Evolutionary conservation across 805 yeast species (phyloP).

Genomic region (Grigorovia yakushimaensis): DNA sequence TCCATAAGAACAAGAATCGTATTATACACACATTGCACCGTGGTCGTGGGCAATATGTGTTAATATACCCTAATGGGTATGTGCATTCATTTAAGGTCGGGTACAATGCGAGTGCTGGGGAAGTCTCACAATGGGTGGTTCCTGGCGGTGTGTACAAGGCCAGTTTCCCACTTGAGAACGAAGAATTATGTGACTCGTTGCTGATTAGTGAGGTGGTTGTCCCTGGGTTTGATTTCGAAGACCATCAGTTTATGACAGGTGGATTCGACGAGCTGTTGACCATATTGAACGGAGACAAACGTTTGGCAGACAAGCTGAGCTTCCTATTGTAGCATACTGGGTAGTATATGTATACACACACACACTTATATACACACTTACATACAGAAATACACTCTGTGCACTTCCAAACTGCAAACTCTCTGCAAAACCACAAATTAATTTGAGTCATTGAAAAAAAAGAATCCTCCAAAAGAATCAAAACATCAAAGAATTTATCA

Average conservation of each 20-base stretch:
- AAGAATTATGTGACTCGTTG: constrained; percentile 31
- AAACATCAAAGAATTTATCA: not conserved
- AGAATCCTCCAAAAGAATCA: not conserved
- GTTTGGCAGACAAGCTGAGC: not conserved
- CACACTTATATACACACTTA: no score
- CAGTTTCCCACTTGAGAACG: constrained; percentile 37
- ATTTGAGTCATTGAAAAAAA: no score
- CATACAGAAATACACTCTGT: no score
- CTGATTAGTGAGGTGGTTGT: constrained; percentile 50
- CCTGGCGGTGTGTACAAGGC: constrained; percentile 53
- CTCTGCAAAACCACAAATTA: no score
- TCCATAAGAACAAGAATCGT: constrained; percentile 43
- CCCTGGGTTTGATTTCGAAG: constrained; percentile 51
- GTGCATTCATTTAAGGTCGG: constrained; percentile 46
- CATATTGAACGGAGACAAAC: constrained; percentile 22
- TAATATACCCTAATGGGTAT: constrained; percentile 41
- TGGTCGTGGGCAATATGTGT: constrained; percentile 47
- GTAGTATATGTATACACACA: no score
- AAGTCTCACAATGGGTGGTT: constrained; percentile 53
- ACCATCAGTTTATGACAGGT: constrained; percentile 37
- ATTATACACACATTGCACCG: constrained; percentile 46
- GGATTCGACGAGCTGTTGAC: constrained; percentile 22
- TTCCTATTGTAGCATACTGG: not conserved
- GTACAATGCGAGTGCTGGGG: constrained; percentile 37
- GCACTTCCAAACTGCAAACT: no score